Evolutionary conservation across 106 monocot species (phyloP), one percentile per base, ranked within the genome.

Genomic region (Dactylorhiza incarnata): DNA sequence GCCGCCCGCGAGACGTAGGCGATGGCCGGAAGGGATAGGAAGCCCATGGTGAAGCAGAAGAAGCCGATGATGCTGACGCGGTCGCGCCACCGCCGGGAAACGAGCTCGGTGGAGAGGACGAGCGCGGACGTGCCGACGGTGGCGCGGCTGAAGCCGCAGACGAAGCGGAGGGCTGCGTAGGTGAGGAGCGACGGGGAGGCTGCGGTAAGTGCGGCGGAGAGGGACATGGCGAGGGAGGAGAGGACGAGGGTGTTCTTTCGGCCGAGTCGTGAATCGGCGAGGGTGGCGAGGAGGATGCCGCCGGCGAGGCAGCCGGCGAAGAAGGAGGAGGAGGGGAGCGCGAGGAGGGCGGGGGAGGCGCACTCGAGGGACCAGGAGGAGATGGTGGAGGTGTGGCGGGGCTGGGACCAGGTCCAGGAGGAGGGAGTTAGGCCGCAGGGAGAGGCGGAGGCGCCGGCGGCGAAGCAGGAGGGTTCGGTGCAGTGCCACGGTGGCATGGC

Each of bases 351-450:
- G 2, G 89, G 48, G 29, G 78, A 69, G 15, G 81, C 48, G 78
- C 94, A 94, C 74, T 90, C 76, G 22, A 94, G 82, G 49, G 29
- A 43, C 88, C 88, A 94, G 25, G 90, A 88, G 48, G 94, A 91
- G 48, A 91, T 76, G 14, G 82, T 73, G 15, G 85, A 88, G 5
- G 77, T 29, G 8, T 74, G 47, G 2, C 29, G 9, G 17, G 78
- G 83, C 0, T 17, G 20, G 26, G 54, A 56, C 86, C 88, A 94
- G 9, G 52, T 46, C 90, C 88, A 94, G 17, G 85, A 76, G 8
- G 26, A 74, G 14, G 11, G 54, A 6, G 83, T 74, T 43, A 89
- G 79, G 54, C 37, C 54, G 55, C 94, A 94, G 16, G 58, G 85
- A 23, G 11, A 9, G 13, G 67, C 5, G 48, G 75, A 23, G 53